A percentile compares a stretch with the other conserved stretches of the same genome.
Evolutionary conservation across 2,329 filamentous ascomycete genomes (phyloP).

Genomic region (Davidsoniella neocaledoniae): DNA sequence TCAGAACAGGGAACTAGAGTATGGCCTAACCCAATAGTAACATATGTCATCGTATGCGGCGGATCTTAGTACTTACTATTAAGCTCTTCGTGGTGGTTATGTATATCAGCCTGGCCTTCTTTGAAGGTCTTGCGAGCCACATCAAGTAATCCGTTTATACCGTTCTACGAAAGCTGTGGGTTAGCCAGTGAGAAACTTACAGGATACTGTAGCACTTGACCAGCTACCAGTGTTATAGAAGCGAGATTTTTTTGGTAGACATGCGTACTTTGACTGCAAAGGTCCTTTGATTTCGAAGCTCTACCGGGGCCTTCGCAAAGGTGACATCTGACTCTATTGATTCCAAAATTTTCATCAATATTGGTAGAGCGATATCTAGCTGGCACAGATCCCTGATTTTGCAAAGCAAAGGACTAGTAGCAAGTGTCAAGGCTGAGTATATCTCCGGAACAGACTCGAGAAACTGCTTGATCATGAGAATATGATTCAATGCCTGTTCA

Average conservation of each 20-base stretch:
- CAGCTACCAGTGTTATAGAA: neutral
- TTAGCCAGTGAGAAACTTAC: neutral
- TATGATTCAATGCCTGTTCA: constrained; percentile 70
- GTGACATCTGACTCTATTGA: constrained; percentile 68
- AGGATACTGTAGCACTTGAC: neutral
- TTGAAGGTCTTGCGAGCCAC: constrained; percentile 81
- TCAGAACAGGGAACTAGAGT: too few species aligned
- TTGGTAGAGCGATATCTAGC: constrained; percentile 40
- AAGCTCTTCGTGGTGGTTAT: constrained; percentile 51
- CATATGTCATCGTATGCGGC: neutral
- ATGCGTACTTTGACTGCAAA: constrained; percentile 61
- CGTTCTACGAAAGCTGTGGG: constrained; percentile 32
- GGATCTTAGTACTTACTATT: constrained; percentile 31
- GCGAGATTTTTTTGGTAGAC: neutral
- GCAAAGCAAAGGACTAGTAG: constrained; percentile 44
- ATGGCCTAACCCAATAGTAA: too few species aligned
- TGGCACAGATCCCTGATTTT: constrained; percentile 55
- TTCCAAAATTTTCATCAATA: constrained; percentile 47
- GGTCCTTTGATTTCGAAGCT: constrained; percentile 74
- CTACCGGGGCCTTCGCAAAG: constrained; percentile 63
- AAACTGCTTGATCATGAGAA: constrained; percentile 76
- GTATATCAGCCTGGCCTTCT: constrained; percentile 65
- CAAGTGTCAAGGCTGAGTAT: constrained; percentile 48
- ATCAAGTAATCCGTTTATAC: constrained; percentile 72
- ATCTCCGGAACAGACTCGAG: constrained; percentile 50